Base-by-base conservation (phyloP, 495 filamentous ascomycete genomes). In the Trichocladium uniseriatum region DNA sequence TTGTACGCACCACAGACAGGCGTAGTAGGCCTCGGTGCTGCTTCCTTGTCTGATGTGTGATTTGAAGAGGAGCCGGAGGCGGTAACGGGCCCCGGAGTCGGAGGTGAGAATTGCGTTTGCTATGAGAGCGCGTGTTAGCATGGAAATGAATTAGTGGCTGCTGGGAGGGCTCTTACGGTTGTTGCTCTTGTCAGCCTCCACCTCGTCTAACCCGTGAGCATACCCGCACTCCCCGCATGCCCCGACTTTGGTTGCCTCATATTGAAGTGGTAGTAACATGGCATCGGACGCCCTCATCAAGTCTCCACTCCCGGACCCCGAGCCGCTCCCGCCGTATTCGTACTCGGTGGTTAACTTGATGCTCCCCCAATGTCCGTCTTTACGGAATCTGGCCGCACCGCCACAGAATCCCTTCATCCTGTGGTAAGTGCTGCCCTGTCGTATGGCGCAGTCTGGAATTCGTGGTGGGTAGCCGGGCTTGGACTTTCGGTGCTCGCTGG, bases 51-150 rank as follows among this genome's bases (percentile, higher is more conserved):
- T 40, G n/a, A 70, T 38, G 38, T 70, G 67, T 2, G 62, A 68
- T 20, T 70, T 70, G 48, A 63, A 70, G 18, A 70, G 59, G 16
- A 70, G 54, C 2, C 67, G 60, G 11, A 65, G 55, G 13, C 65
- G 63, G 44, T 59, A 67, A 18, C 55, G 48, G 11, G 62, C 54
- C 8, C 62, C 62, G 1, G 39, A 48, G 32, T 60, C 55, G 34
- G 53, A 63, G 48, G 42, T 52, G 5, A 22, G 43, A 16, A 53
- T 59, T 11, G 54, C 59, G 37, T 56, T 55, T 28, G 56, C 61
- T 64, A 34, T 16, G 13, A 14, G 13, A 29, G 1, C n/a, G 31
- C n/a, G 15, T 16, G 32, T 43, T 19, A 43, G 50, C n/a, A n/a
- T n/a, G n/a, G n/a, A n/a, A n/a, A n/a, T n/a, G n/a, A n/a, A n/a